Conservation (phyloP, 768 basidiomycete genomes). For the Mycena epipterygia region DNA sequence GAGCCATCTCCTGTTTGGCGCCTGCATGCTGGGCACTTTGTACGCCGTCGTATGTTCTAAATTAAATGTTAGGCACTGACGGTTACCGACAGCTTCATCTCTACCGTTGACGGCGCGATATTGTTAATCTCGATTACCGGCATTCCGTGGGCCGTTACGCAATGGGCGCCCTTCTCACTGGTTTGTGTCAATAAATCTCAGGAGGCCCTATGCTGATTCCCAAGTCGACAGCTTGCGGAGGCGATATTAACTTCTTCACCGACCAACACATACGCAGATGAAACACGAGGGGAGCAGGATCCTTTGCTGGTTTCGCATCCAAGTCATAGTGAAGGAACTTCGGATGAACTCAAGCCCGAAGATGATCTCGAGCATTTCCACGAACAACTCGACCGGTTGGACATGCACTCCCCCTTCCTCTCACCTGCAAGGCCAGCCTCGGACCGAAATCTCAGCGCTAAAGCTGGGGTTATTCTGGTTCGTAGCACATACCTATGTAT, state of each 20-base stretch:
- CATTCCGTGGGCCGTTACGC: constrained; percentile 90
- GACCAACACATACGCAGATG: background rate
- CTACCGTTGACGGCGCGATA: constrained; percentile 78
- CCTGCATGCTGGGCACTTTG: constrained; percentile 88
- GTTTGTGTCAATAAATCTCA: constrained; percentile 56
- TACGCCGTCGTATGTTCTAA: constrained; percentile 55
- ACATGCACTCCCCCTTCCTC: constrained; percentile 4
- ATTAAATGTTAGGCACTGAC: background rate
- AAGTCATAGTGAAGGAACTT: background rate
- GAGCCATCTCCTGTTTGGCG: constrained; percentile 80
- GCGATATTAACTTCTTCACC: constrained; percentile 79
- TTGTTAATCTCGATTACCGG: constrained; percentile 84
- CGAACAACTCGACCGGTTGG: constrained; percentile 13
- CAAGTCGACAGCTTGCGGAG: constrained; percentile 74
- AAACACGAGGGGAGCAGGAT: background rate
- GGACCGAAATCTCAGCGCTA: constrained; percentile 69
- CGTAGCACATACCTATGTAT: constrained; percentile 41
- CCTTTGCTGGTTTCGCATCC: background rate
- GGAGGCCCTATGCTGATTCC: background rate
- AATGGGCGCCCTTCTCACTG: constrained; percentile 94
- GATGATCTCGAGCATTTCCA: background rate
- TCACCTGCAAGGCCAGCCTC: background rate
- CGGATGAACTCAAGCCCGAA: background rate
- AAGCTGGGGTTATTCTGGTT: constrained; percentile 91
- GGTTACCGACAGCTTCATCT: constrained; percentile 68